A percentile compares a stretch with the other conserved stretches of the same genome.
phyloP scores from a whole-genome alignment of 2,329 filamentous ascomycete species.

The Arthrobotrys conoides region DNA sequence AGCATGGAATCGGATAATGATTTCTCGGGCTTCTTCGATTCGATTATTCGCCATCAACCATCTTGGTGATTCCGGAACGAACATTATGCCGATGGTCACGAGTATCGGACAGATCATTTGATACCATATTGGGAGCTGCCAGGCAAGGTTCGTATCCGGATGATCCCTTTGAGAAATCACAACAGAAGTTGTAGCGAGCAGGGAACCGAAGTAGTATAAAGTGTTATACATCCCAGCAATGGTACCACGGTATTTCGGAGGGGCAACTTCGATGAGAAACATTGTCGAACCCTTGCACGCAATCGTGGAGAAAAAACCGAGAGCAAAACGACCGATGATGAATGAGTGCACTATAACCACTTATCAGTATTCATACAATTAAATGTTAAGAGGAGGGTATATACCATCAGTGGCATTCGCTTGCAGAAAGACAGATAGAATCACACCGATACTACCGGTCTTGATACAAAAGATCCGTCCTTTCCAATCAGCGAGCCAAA shows the following conservation, averaged over 20 bases:
- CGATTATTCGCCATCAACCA: slow-evolving; percentile 75
- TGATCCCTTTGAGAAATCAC: slow-evolving; percentile 69
- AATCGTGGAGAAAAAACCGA: slow-evolving; percentile 74
- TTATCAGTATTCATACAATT: slow-evolving; percentile 11
- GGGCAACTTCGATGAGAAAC: slow-evolving; percentile 76
- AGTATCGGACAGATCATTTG: slow-evolving; percentile 70
- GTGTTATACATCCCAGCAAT: slow-evolving; percentile 73
- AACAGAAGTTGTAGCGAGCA: slow-evolving; percentile 67
- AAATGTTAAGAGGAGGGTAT: background rate
- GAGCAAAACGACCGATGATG: slow-evolving; percentile 72
- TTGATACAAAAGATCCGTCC: slow-evolving; percentile 74
- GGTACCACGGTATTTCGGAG: slow-evolving; percentile 75
- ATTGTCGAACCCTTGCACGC: slow-evolving; percentile 74
- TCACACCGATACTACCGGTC: slow-evolving; percentile 71
- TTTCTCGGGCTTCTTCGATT: slow-evolving; percentile 73
- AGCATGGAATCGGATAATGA: slow-evolving; percentile 74
- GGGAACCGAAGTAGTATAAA: slow-evolving; percentile 70
- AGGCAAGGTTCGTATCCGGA: slow-evolving; percentile 69
- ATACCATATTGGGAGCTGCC: slow-evolving; percentile 74
- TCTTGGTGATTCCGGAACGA: slow-evolving; percentile 75
- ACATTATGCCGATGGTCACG: slow-evolving; percentile 70
- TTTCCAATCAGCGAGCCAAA: slow-evolving; percentile 71
- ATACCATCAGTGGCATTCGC: slow-evolving; percentile 64
- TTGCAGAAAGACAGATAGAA: slow-evolving; percentile 71
- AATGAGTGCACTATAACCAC: slow-evolving; percentile 67